phyloP scores from a whole-genome alignment of 805 yeast species.

The Teunomyces aglyptinius region DNA sequence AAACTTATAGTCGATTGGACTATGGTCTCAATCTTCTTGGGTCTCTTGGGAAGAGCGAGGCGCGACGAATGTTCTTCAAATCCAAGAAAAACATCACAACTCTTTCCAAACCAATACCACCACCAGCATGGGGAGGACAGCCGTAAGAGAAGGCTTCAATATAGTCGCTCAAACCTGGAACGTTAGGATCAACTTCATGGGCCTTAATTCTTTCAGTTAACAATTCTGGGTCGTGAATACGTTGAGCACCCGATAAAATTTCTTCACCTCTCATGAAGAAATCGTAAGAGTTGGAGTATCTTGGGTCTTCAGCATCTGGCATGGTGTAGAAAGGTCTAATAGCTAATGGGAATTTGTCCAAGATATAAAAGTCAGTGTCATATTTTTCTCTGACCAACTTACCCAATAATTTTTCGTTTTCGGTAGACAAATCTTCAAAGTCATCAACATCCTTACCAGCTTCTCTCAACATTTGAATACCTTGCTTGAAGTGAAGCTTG shows the following conservation, averaged over 20 bases:
- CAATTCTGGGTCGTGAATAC: conserved; percentile 90
- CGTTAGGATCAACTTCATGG: conserved; percentile 77
- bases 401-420: conserved; percentile 92
- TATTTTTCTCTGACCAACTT: conserved; percentile 87
- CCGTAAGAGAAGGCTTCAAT: conserved; percentile 91
- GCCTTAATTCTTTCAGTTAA: conserved; percentile 76
- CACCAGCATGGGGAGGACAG: conserved; percentile 99
- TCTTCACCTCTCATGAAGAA: conserved; percentile 99
- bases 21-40: conserved; percentile 91
- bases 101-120: conserved; percentile 99
- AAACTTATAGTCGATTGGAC: neutral
- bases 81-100: conserved; percentile 98
- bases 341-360: conserved; percentile 97
- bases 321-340: conserved; percentile 98
- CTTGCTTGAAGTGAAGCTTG: conserved; percentile 84
- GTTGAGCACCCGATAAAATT: conserved; percentile 98
- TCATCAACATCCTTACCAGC: conserved; percentile 86
- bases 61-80: conserved; percentile 95
- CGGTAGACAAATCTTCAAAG: conserved; percentile 87
- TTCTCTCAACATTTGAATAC: conserved; percentile 79
- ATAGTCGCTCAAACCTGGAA: conserved; percentile 86
- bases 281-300: conserved; percentile 96
- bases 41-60: conserved; percentile 99
- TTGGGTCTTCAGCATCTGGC: conserved; percentile 93
- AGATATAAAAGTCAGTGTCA: conserved; percentile 95